Conservation (phyloP, 2,329 filamentous ascomycete genomes). For the Aspergillus melleus region DNA sequence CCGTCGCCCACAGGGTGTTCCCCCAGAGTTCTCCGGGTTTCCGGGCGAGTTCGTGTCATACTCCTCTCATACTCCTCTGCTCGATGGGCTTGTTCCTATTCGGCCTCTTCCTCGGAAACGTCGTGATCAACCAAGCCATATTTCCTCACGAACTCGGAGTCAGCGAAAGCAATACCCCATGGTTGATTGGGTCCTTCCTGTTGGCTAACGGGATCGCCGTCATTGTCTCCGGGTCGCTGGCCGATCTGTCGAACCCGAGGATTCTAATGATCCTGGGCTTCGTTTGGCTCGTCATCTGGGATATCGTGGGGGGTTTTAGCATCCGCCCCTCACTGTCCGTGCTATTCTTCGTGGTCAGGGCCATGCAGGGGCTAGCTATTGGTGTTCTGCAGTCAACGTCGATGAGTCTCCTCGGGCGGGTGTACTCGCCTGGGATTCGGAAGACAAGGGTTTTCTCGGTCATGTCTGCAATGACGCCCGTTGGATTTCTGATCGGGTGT, state of each 20-base stretch:
- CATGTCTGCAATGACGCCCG: slow-evolving; percentile 48
- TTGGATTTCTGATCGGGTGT: slow-evolving; percentile 42
- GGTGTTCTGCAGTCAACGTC: slow-evolving; percentile 49
- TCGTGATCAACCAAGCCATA: no score
- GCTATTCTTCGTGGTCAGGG: slow-evolving; percentile 29
- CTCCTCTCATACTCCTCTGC: no score
- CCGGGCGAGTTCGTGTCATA: no score
- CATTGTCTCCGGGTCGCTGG: slow-evolving; percentile 30
- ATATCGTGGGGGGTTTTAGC: neutral
- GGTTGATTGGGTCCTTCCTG: slow-evolving; percentile 40
- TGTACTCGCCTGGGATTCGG: slow-evolving; percentile 42
- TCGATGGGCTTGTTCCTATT: no score
- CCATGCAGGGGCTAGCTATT: slow-evolving; percentile 46
- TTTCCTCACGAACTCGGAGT: slow-evolving; percentile 20
- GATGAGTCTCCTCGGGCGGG: slow-evolving; percentile 45
- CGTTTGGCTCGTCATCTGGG: neutral
- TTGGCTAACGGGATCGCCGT: slow-evolving; percentile 40
- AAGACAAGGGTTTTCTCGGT: slow-evolving; percentile 30
- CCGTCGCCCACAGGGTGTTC: no score
- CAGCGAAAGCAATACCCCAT: slow-evolving; percentile 36
- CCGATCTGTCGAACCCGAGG: slow-evolving; percentile 40
- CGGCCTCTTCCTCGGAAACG: no score
- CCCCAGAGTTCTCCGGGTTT: no score
- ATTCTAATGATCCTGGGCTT: slow-evolving; percentile 14
- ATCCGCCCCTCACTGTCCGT: neutral